phyloP scores from a whole-genome alignment of 1,139 yeast genomes.

The Pichia terricola region DNA sequence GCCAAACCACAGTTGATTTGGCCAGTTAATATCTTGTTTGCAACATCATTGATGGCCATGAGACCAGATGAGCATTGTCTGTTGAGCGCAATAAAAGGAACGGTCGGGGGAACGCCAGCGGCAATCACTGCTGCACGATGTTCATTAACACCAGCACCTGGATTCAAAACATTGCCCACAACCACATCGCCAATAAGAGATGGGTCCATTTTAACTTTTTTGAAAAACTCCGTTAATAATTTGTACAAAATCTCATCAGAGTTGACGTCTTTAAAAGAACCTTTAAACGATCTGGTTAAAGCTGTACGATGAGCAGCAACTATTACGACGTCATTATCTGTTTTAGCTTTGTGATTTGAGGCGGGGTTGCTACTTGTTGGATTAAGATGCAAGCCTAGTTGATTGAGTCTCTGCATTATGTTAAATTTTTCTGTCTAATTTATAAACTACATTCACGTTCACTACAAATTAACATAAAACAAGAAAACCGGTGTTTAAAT shows the following conservation, averaged over 20 bases:
- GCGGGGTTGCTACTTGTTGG: neutral
- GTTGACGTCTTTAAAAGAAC: slow-evolving; percentile 44
- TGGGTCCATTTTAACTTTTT: slow-evolving; percentile 80
- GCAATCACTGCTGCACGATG: slow-evolving; percentile 78
- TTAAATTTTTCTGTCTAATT: too few species aligned
- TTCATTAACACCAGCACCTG: slow-evolving; percentile 88
- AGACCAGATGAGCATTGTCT: slow-evolving; percentile 94
- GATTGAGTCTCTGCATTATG: slow-evolving; percentile 5
- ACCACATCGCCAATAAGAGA: slow-evolving; percentile 76
- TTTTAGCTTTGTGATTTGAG: neutral
- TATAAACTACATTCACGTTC: too few species aligned
- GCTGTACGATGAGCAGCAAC: slow-evolving; percentile 89
- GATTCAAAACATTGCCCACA: slow-evolving; percentile 78
- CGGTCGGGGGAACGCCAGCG: slow-evolving; percentile 61
- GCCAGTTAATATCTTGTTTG: slow-evolving; percentile 77
- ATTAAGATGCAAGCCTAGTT: slow-evolving; percentile 2
- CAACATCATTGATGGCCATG: slow-evolving; percentile 82
- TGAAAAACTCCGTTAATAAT: slow-evolving; percentile 88
- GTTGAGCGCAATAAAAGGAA: slow-evolving; percentile 76
- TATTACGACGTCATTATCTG: slow-evolving; percentile 76
- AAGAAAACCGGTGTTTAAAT: too few species aligned
- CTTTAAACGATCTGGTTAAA: slow-evolving; percentile 66
- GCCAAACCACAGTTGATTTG: slow-evolving; percentile 90
- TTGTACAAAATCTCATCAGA: slow-evolving; percentile 50
- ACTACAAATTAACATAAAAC: too few species aligned